Conservation (phyloP, 2,329 filamentous ascomycete genomes). For the Phaeomoniella chlamydospora region DNA sequence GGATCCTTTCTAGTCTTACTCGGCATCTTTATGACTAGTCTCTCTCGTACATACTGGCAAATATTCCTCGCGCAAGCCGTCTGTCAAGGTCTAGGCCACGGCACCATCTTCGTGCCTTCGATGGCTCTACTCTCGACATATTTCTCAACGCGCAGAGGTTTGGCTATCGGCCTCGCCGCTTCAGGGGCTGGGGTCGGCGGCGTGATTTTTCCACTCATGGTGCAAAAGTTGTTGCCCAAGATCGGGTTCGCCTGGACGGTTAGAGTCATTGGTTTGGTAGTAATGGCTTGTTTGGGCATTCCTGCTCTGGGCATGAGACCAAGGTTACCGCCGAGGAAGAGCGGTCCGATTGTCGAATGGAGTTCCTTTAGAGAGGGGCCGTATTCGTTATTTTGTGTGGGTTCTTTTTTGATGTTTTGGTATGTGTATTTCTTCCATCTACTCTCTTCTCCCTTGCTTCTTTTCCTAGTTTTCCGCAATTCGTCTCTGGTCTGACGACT, state of each 20-base stretch:
- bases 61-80: conserved; percentile 37
- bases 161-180: conserved; percentile 46
- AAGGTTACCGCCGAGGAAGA: conserved; percentile 32
- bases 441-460: too few species aligned
- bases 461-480: too few species aligned
- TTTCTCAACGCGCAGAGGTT: conserved; percentile 41
- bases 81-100: conserved; percentile 40
- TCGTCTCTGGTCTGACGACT: too few species aligned
- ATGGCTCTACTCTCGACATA: conserved; percentile 44
- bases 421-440: not conserved
- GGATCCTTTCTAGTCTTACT: conserved; percentile 30
- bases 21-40: conserved; percentile 35
- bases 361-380: conserved; percentile 34
- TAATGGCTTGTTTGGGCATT: conserved; percentile 21
- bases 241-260: conserved; percentile 53
- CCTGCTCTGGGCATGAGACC: conserved; percentile 27
- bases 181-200: conserved; percentile 49
- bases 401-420: conserved; percentile 32
- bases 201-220: conserved; percentile 46
- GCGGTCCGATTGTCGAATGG: conserved; percentile 36
- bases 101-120: conserved; percentile 40
- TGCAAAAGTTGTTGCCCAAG: conserved; percentile 40
- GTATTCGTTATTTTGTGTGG: conserved; percentile 28
- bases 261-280: conserved; percentile 45
- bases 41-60: conserved; percentile 35